Evolutionary conservation across 148 eudicot genomes (phyloP), one percentile per base, ranked within the genome.

Genomic region (Fallopia convolvulus): DNA sequence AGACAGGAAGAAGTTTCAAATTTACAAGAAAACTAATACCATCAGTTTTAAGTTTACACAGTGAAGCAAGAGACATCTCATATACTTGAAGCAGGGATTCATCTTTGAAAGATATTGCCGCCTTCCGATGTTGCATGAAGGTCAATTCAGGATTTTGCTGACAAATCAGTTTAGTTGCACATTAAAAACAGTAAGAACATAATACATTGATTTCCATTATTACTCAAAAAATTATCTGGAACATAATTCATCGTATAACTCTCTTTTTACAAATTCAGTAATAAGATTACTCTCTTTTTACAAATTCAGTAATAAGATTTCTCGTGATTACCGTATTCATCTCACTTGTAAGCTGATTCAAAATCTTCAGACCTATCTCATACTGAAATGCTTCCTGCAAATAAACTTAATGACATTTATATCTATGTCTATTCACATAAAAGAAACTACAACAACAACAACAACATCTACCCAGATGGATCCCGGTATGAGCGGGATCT

Each of bases 111-210:
- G 84, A 77, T 68, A 82, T 81, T 42, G 91, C 87, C 76, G 85
- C 91, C 88, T 85, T 89, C 50, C 99, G 94, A 77, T 95, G 89
- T 81, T 84, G 88, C 83, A 88, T 81, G 26, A 88, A 75, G 78
- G 97, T 80, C 74, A 91, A 77, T 56, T 88, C 97, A 21, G 94
- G 85, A 86, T 85, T 92, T 70, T 86, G 84, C 97, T 95, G 94
- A 40, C 42, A 42, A 83, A 76, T 42, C 11, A 21, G 63, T 1
- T 70, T 70, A 30, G 5, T 9, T 48, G 40, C 12, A 46, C 4
- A 46, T 61, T 18, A 77, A 20, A 33, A 40, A 9, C 6, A 21
- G 52, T 12, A 0, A 33, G 40, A 14, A 46, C 11, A 46, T 23
- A 44, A 44, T 23, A 73, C 17, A 68, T 33, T 32, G 41, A 68